Evolutionary conservation across 83 land plant genomes (phyloP).

Genomic region (Thuja plicata): DNA sequence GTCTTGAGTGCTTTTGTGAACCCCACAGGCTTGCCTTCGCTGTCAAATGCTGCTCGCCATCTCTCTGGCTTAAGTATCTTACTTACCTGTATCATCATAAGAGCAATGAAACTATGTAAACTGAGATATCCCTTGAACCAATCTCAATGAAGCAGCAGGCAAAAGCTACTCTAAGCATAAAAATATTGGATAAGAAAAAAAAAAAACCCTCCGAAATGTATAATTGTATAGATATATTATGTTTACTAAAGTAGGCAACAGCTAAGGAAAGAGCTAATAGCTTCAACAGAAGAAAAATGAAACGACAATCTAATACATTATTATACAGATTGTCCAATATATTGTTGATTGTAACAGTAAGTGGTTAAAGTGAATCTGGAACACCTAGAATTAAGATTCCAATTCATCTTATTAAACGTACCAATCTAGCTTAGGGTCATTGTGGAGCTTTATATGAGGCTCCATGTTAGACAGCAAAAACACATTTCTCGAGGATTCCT

Average conservation of each 20-base stretch:
- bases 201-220: not conserved
- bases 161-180: not conserved
- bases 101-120: not conserved
- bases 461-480: not conserved
- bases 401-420: not conserved
- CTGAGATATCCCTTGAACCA: not conserved
- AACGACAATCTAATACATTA: not conserved
- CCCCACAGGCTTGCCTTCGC: slow-evolving; percentile 61
- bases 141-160: not conserved
- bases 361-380: not conserved
- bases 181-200: not conserved
- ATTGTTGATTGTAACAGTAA: not conserved
- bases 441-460: not conserved
- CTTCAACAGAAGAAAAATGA: not conserved
- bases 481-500: not conserved
- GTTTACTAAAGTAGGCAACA: not conserved
- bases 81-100: slow-evolving; percentile 35
- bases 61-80: slow-evolving; percentile 77
- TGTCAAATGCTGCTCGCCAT: slow-evolving; percentile 68
- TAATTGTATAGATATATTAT: not conserved
- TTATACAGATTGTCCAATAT: slow-evolving; percentile 10
- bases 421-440: not conserved
- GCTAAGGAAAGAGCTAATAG: not conserved
- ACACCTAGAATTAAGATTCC: not conserved
- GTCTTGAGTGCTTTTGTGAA: slow-evolving; percentile 64